These are phyloP conservation scores for Bondarzewia mesenterica DNA, from an alignment of 1,284 basidiomycete genomes.

Conservation along the genomic window DNA sequence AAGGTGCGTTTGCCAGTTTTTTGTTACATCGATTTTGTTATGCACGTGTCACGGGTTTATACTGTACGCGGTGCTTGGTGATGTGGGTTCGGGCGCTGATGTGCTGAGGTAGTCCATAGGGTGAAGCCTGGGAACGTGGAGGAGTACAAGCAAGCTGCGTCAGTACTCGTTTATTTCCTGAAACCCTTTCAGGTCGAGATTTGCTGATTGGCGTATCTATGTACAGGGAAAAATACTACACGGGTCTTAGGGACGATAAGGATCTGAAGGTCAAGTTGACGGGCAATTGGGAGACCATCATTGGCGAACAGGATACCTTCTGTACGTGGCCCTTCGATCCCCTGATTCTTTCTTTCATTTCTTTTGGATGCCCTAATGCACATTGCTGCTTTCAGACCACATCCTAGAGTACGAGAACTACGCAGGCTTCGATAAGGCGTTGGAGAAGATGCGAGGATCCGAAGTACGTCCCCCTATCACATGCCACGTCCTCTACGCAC, in stretches of 20 bases:
- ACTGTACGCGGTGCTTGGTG: conserved; percentile 2
- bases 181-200: not conserved
- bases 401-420: conserved; percentile 90
- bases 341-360: conserved; percentile 3
- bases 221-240: conserved; percentile 72
- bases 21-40: too few relatives aligned
- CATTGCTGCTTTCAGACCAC: conserved; percentile 39
- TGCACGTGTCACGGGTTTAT: too few relatives aligned
- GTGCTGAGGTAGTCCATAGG: conserved; percentile 56
- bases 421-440: conserved; percentile 72
- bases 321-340: conserved; percentile 26
- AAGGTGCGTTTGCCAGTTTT: too few relatives aligned
- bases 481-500: not conserved
- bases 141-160: conserved; percentile 85
- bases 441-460: conserved; percentile 48
- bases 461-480: conserved; percentile 34
- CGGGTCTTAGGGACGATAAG: conserved; percentile 63
- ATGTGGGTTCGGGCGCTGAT: not conserved
- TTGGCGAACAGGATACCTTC: conserved; percentile 85
- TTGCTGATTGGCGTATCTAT: conserved; percentile 9
- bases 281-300: conserved; percentile 84
- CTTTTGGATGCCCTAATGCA: not conserved
- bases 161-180: conserved; percentile 24
- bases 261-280: conserved; percentile 78
- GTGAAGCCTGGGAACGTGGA: conserved; percentile 75